A percentile compares a stretch with the other conserved stretches of the same genome.
phyloP scores from a whole-genome alignment of 495 filamentous ascomycete genomes.

The Neurospora sp. region DNA sequence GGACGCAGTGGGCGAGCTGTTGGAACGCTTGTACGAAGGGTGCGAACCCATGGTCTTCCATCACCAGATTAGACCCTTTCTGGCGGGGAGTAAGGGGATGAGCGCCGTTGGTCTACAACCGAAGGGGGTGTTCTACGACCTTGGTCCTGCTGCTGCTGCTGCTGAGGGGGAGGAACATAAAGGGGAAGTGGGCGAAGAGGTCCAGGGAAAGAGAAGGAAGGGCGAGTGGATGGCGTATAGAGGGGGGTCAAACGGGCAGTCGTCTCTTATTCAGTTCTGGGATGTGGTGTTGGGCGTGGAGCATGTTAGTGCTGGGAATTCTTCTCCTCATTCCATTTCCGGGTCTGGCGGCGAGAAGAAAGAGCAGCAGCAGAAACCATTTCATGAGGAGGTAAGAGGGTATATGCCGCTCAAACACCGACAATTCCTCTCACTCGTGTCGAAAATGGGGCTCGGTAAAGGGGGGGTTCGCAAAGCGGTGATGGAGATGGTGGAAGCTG shows the following conservation, averaged over 20 bases:
- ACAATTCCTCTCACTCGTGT: conserved; percentile 66
- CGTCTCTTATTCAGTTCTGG: conserved; percentile 89
- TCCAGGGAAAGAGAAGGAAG: conserved; percentile 14
- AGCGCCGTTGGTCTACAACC: conserved; percentile 82
- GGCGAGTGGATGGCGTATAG: conserved; percentile 67
- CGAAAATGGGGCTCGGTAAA: conserved; percentile 30
- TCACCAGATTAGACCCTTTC: conserved; percentile 82
- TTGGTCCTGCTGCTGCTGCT: conserved; percentile 54
- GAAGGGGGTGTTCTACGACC: conserved; percentile 73
- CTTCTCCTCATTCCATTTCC: not conserved
- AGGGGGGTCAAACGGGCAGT: conserved; percentile 92
- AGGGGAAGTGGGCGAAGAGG: conserved; percentile 33
- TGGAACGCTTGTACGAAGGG: conserved; percentile 80
- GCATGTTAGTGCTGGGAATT: conserved; percentile 32
- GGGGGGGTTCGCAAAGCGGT: conserved; percentile 10
- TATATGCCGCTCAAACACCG: conserved; percentile 91
- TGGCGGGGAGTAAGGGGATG: conserved; percentile 97
- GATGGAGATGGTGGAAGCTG: not conserved
- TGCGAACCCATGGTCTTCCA: conserved; percentile 94
- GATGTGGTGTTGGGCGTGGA: conserved; percentile 86
- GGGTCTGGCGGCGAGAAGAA: conserved; percentile 54
- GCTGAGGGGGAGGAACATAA: conserved; percentile 44
- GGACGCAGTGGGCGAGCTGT: conserved; percentile 55
- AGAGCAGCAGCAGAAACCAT: conserved; percentile 63
- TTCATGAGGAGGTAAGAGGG: conserved; percentile 79